A percentile compares a stretch with the other conserved stretches of the same genome.
Conservation (phyloP, 345 rosid genomes). For the Aurinia saxatilis region DNA sequence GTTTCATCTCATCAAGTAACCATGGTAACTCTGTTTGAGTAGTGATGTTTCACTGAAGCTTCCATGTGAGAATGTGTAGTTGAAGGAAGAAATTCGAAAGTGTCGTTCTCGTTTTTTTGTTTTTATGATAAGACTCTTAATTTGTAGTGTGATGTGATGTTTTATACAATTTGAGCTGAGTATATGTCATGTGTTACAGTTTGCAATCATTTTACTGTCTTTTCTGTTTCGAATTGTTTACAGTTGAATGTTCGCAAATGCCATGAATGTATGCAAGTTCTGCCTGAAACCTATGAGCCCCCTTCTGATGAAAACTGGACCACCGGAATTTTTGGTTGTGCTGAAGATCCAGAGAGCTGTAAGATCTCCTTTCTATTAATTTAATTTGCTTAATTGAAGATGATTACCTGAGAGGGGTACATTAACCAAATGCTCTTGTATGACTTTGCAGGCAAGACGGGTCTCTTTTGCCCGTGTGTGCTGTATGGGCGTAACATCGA, state of each 20-base stretch:
- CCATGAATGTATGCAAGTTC: slow-evolving; percentile 67
- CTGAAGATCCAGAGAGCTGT: slow-evolving; percentile 74
- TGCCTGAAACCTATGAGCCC: slow-evolving; percentile 79
- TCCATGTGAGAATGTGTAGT: not conserved
- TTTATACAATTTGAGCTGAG: slow-evolving; percentile 1
- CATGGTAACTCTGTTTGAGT: not conserved
- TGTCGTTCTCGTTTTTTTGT: not conserved
- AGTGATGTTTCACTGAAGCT: not conserved
- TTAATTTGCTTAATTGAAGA: not conserved
- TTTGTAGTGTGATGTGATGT: not conserved
- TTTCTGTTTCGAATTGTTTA: not conserved
- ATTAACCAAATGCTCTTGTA: not conserved
- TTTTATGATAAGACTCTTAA: no score
- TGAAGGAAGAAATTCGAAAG: not conserved
- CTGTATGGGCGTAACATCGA: slow-evolving; percentile 75
- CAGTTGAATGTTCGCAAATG: slow-evolving; percentile 59
- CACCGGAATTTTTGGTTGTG: slow-evolving; percentile 65
- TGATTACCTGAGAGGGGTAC: not conserved
- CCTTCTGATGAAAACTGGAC: slow-evolving; percentile 96
- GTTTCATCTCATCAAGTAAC: not conserved
- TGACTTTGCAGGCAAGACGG: slow-evolving; percentile 52
- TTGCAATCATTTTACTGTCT: not conserved
- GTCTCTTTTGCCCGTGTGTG: slow-evolving; percentile 76
- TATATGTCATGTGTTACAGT: not conserved
- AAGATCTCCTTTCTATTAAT: slow-evolving; percentile 14